Base-by-base conservation (phyloP, 2,329 filamentous ascomycete species). In the Microsporum ferrugineum region DNA sequence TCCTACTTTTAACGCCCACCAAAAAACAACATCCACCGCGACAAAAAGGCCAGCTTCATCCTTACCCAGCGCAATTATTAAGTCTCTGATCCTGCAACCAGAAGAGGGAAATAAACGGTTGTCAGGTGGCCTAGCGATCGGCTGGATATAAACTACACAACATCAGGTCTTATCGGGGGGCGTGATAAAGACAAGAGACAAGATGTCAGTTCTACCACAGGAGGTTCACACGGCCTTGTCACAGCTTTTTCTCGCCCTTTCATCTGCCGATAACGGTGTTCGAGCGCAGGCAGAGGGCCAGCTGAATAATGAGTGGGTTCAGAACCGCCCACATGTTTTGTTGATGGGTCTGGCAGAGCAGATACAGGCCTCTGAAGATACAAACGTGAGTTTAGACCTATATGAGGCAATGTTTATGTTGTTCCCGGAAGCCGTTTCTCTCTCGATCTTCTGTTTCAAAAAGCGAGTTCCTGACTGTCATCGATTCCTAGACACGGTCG, bases 281-380 rank as follows among this genome's bases (percentile, higher is more conserved):
- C 87, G 94, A 72, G 84, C 88, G 34, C 85, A 89, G 74, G 92
- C 92, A 59, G 94, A 99, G 76, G 89, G 95, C 66, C 88, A 91
- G 73, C 80, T 99, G 65, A 89, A 90, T 74, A 89, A 84, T 76
- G 91, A 91, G 80, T 99, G 94, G 94, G 88, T 91, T 39, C 78
- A 79, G 64, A 82, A 84, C 61, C 84, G 88, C 63, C 91, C 94
- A 39, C 91, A 96, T 70, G 82, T 95, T 68, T 80, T 97, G 67
- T 79, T 99, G 72, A 94, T 97, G 88, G 94, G 91, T 66, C 79
- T 99, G 68, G 91, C 88, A 45, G 94, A 97, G 78, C 92, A 97
- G 77, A 86, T 96, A 68, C 85, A 89, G 70, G 85, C 82, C 66
- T 85, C 88, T n/a, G 83, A 84, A 67, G 86, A 92, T 71, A 79